Percentiles rank a stretch among this genome's conserved stretches.
Evolutionary conservation across 202 grass and related monocot species (phyloP).

Genomic region (Panicum virgatum): DNA sequence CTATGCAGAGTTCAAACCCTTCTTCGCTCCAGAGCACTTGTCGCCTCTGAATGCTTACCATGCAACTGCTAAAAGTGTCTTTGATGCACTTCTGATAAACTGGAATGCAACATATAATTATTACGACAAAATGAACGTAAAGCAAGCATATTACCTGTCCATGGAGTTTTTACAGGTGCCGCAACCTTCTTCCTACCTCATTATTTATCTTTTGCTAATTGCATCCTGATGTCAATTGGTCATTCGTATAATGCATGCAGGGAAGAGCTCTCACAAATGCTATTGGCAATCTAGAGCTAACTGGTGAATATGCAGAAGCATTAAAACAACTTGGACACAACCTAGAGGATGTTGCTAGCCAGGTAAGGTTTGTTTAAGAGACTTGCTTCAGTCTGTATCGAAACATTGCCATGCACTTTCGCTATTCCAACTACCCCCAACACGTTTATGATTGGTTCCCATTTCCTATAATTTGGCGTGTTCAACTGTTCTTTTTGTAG

Average conservation of each 20-base stretch:
- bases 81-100: constrained; percentile 84
- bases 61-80: constrained; percentile 94
- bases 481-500: constrained; percentile 12
- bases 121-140: constrained; percentile 81
- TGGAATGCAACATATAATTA: constrained; percentile 96
- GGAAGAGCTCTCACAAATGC: constrained; percentile 98
- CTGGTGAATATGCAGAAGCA: constrained; percentile 83
- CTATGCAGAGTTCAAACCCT: constrained; percentile 88
- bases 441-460: background rate
- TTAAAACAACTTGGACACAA: constrained; percentile 87
- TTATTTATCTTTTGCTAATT: constrained; percentile 25
- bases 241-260: constrained; percentile 42
- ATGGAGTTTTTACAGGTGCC: constrained; percentile 98
- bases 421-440: background rate
- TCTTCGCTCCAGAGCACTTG: constrained; percentile 81
- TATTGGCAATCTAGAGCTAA: constrained; percentile 94
- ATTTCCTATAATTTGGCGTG: background rate
- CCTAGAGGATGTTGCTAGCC: constrained; percentile 83
- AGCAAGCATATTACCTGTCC: constrained; percentile 98
- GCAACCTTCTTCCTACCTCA: constrained; percentile 23
- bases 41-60: constrained; percentile 75
- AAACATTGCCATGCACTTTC: background rate
- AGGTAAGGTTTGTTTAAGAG: constrained; percentile 57
- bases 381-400: constrained; percentile 15
- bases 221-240: constrained; percentile 31